Conservation (phyloP, 306 rosid species). For the Malus asiatica region DNA sequence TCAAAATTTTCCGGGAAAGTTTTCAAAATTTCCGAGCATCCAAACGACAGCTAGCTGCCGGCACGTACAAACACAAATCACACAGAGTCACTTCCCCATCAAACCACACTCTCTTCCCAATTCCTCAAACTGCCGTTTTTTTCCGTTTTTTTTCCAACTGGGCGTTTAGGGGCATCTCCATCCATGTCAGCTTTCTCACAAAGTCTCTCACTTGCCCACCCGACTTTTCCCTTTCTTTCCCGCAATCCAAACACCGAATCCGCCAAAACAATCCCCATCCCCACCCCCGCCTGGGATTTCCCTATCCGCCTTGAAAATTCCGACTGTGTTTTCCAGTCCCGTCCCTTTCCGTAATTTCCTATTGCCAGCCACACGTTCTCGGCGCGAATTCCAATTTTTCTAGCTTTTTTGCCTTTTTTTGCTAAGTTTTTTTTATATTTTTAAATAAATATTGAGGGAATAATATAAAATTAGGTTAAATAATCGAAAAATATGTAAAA, state of each 20-base stretch:
- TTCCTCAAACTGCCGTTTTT: constrained; percentile 27
- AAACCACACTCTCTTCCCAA: constrained; percentile 12
- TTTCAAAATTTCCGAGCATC: not conserved
- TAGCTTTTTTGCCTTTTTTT: not conserved
- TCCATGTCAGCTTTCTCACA: constrained; percentile 29
- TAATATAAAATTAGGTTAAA: constrained; percentile 1
- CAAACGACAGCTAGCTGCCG: constrained; percentile 6
- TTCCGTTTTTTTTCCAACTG: not conserved
- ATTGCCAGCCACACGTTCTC: not conserved
- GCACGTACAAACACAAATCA: not conserved
- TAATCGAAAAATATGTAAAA: not conserved
- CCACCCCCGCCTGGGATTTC: constrained; percentile 16
- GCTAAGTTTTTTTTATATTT: not conserved
- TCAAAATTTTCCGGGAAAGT: constrained; percentile 14
- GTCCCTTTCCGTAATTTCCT: constrained; percentile 31
- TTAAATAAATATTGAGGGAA: not conserved
- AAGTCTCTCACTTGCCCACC: constrained; percentile 23
- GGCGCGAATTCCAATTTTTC: not conserved
- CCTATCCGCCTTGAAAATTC: constrained; percentile 18
- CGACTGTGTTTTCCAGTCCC: constrained; percentile 26
- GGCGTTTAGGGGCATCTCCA: constrained; percentile 1
- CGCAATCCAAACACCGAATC: constrained; percentile 41
- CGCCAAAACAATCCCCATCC: constrained; percentile 25
- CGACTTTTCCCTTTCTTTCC: constrained; percentile 4
- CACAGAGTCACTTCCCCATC: constrained; percentile 22